phyloP scores from a whole-genome alignment of 345 rosid species.

The Gossypium australe region DNA sequence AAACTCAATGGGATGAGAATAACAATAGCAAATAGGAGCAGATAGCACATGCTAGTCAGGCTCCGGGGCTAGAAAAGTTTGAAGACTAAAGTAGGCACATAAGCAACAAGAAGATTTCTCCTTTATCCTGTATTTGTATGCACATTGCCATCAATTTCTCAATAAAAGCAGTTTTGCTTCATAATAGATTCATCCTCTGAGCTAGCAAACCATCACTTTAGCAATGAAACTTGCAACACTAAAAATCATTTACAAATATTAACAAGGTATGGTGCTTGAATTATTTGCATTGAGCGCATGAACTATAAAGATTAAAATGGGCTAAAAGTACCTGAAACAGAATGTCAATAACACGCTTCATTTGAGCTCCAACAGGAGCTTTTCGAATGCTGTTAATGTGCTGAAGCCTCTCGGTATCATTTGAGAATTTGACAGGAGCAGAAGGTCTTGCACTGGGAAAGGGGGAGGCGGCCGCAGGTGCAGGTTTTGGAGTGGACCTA shows the following conservation, averaged over 20 bases:
- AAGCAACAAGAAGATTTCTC: not conserved
- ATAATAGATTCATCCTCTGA: not conserved
- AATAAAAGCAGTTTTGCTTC: not conserved
- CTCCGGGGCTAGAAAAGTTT: not conserved
- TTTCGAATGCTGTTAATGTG: conserved; percentile 36
- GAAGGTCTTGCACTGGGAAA: conserved; percentile 35
- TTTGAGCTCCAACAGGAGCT: conserved; percentile 79
- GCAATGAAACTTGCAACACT: not conserved
- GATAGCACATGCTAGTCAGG: not conserved
- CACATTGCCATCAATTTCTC: not conserved
- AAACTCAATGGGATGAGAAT: not conserved
- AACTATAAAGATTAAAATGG: not conserved
- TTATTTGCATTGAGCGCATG: not conserved
- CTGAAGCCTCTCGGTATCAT: conserved; percentile 46
- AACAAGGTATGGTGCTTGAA: not conserved
- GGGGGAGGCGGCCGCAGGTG: conserved; percentile 26
- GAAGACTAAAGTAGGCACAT: not conserved
- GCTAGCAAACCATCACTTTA: not conserved
- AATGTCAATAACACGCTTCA: conserved; percentile 75
- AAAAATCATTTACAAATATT: not conserved
- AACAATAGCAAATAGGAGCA: not conserved
- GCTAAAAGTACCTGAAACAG: conserved; percentile 5
- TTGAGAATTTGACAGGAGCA: conserved; percentile 52
- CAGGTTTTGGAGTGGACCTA: conserved; percentile 25
- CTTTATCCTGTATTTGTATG: not conserved